Base-by-base conservation (phyloP, 2,329 filamentous ascomycete genomes). In the Fonsecaea monophora region DNA sequence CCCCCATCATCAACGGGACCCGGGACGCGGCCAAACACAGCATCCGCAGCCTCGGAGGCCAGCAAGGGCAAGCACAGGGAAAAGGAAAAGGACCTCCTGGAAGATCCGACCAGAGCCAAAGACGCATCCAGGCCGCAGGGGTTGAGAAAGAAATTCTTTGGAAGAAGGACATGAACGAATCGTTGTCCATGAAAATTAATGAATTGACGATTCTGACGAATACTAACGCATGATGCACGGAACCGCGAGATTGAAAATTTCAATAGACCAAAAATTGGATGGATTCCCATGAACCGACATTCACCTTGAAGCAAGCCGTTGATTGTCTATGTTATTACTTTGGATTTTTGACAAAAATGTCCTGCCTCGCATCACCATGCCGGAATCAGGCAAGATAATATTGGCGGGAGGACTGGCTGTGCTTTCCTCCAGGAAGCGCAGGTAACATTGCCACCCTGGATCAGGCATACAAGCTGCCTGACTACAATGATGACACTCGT, bases 71-170 rank as follows among this genome's bases (percentile, higher is more conserved):
- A 66, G 62, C 66, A 64, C 38, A 67, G 68, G 37, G 60, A 68
- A 32, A 65, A 59, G 61, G 62, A 65, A 32, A 65, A 68, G 40
- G 60, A 67, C 21, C 55, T 59, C 25, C 64, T 66, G 15, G 66
- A 62, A 32, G 68, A 70, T 13, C 68, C 68, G 12, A 58, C 62
- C 10, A 70, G 64, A 35, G 21, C 64, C 12, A 70, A 67, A 42
- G 66, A 70, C 25, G 54, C 45, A 3, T 56, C 37, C 30, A 71
- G 65, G 61, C 48, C 59, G 5, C 63, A 64, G 37, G 62, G 70
- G 6, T 64, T 71, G 53, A 57, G 66, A 30, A 62, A 61, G 40
- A 71, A 70, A 48, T 70, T 71, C 55, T 71, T 71, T 60, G 70
- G 70, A 2, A 66, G 60, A 53, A 55, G 66, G n/a, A 37, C 45